These are phyloP conservation scores for Haplosporangium sp. DNA, from an alignment of 371 early-diverging fungal species.

Conservation along the genomic window DNA sequence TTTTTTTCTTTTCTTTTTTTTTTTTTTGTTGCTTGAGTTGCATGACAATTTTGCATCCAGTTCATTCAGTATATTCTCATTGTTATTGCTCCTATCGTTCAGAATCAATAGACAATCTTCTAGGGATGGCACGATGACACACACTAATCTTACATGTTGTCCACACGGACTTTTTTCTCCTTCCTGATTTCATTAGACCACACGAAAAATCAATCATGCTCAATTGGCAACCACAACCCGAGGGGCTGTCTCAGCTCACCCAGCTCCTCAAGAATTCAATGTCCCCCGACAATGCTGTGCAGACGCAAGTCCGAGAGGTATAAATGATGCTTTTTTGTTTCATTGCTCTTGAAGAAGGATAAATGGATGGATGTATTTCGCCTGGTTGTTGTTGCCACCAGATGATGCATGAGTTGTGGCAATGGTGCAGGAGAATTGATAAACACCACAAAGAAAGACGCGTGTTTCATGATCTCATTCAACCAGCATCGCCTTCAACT, in stretches of 20 bases:
- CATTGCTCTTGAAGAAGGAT: not conserved
- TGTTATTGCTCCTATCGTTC: too few species aligned
- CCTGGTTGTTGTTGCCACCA: constrained; percentile 15
- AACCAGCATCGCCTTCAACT: not conserved
- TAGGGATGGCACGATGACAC: not conserved
- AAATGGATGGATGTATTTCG: not conserved
- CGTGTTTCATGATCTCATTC: not conserved
- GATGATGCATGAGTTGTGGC: constrained; percentile 23
- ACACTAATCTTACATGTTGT: constrained; percentile 4
- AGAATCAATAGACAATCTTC: not conserved
- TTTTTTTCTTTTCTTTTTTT: too few species aligned
- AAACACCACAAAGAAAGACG: not conserved
- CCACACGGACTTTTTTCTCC: not conserved
- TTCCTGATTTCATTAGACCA: constrained; percentile 7
- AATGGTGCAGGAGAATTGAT: not conserved
- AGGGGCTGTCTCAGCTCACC: constrained; percentile 70
- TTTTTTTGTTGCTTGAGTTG: too few species aligned
- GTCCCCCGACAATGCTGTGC: constrained; percentile 68
- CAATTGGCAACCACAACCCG: constrained; percentile 71
- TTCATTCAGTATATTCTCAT: too few species aligned
- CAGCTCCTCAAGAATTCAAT: constrained; percentile 72
- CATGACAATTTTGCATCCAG: too few species aligned
- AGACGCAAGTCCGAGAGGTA: constrained; percentile 71
- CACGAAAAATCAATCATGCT: constrained; percentile 33
- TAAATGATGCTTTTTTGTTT: not conserved